Evolutionary conservation across 78 protist genomes (phyloP), one percentile per base, ranked within the genome.

Genomic region (Dictyostelium firmibasis): DNA sequence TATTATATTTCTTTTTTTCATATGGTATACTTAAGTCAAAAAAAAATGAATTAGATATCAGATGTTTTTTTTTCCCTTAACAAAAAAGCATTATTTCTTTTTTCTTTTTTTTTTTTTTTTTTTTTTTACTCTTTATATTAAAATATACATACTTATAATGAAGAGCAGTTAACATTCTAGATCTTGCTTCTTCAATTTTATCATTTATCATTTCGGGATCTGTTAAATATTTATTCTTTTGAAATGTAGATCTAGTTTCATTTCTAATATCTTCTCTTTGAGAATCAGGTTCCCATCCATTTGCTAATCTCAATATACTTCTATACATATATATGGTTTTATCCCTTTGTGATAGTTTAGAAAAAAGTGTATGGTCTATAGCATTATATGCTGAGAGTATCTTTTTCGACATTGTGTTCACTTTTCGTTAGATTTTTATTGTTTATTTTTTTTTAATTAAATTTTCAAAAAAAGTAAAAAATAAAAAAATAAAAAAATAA

Each of bases 161-260:
- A 2, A 57, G 25, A 3, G 94, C 94, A 4, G 75, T 10, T 35
- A 89, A 41, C 70, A 89, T 81, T 81, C 94, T 89, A 47, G 94
- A 75, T 89, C 94, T 89, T 10, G 87, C 94, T 47, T 89, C 94
- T 50, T 89, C 94, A 31, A 89, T 89, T 72, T 81, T 89, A 27
- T 64, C 72, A 62, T 62, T 35, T 18, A 89, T 89, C 25, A 41
- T 38, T 43, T 43, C 75, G 11, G 41, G 43, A 47, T 78, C 86
- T 27, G 43, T 29, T 47, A 89, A 20, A 81, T 89, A 1, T 75
- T 44, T 81, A 16, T 89, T 57, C 36, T 69, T 89, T 4, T 81
- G 81, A 33, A 89, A 89, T 14, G 86, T 50, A n/a, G 35, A 3
- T 70, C 94, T 89, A 9, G 75, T 29, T 70, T 89, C 94, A 70